These are phyloP conservation scores for Sporothrix protearum DNA, from an alignment of 2,329 filamentous ascomycete genomes.

Conservation along the genomic window DNA sequence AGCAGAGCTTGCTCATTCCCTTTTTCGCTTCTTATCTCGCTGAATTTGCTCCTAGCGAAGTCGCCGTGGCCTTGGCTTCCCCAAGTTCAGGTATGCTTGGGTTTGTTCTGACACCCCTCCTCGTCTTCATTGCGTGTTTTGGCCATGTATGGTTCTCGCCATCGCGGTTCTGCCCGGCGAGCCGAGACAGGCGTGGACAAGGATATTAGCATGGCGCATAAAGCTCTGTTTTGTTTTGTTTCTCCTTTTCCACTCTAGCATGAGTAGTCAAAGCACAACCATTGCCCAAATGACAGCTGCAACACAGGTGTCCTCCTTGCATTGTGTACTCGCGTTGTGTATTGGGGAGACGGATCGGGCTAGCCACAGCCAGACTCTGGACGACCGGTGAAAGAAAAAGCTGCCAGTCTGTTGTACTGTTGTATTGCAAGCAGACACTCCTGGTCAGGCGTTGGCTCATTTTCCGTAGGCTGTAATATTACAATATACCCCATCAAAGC, in stretches of 20 bases:
- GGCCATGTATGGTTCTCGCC: too few species aligned
- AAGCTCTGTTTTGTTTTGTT: background rate
- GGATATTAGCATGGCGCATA: background rate
- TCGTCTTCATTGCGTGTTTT: background rate
- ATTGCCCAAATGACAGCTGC: background rate
- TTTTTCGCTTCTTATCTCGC: background rate
- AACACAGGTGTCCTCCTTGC: background rate
- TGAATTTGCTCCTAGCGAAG: background rate
- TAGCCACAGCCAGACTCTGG: conserved; percentile 13
- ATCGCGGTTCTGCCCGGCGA: background rate
- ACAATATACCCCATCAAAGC: background rate
- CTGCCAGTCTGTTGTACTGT: background rate
- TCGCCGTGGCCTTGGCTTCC: background rate
- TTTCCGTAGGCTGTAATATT: background rate
- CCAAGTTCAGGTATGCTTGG: background rate
- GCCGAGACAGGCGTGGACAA: background rate
- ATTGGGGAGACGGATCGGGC: conserved; percentile 1
- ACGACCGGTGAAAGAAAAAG: conserved; percentile 6
- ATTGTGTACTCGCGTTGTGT: background rate
- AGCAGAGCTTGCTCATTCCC: background rate
- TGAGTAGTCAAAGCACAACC: background rate
- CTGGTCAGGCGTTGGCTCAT: background rate
- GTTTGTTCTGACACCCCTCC: background rate
- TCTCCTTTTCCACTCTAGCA: background rate
- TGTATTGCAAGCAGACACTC: background rate